These are phyloP conservation scores for Davidsoniella australis DNA, from an alignment of 2,329 filamentous ascomycete species.

Conservation along the genomic window DNA sequence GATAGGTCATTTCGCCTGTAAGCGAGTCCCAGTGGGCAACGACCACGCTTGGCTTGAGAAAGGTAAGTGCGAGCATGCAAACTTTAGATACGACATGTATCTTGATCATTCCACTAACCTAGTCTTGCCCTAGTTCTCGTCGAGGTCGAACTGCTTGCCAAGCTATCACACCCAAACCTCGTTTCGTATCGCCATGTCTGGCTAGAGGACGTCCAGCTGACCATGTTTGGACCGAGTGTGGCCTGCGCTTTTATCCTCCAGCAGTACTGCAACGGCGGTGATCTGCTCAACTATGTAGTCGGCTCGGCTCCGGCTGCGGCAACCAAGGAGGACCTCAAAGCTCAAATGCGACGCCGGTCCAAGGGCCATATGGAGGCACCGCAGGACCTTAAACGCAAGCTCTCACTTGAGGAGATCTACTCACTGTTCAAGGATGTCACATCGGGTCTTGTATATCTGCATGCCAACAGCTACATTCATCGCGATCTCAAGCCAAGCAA, in stretches of 20 bases:
- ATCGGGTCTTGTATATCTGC: slow-evolving; percentile 75
- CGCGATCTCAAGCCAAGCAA: slow-evolving; percentile 93
- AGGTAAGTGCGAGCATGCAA: slow-evolving; percentile 18
- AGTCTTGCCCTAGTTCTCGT: slow-evolving; percentile 39
- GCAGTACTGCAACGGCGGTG: slow-evolving; percentile 90
- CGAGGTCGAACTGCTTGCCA: slow-evolving; percentile 83
- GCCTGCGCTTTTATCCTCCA: slow-evolving; percentile 94
- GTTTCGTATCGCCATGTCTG: slow-evolving; percentile 96
- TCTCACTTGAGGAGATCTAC: slow-evolving; percentile 81
- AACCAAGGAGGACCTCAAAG: slow-evolving; percentile 76
- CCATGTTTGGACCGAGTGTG: slow-evolving; percentile 74
- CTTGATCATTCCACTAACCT: not conserved
- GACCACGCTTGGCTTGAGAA: slow-evolving; percentile 94
- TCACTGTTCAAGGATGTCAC: slow-evolving; percentile 94
- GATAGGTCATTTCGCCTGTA: slow-evolving; percentile 71
- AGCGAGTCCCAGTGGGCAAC: slow-evolving; percentile 86
- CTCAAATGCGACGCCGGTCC: slow-evolving; percentile 66
- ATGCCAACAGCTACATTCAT: slow-evolving; percentile 85
- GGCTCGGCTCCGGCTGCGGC: slow-evolving; percentile 43
- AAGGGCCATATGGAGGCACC: slow-evolving; percentile 55
- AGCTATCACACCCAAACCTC: slow-evolving; percentile 82
- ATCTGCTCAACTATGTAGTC: slow-evolving; percentile 76
- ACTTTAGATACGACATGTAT: not conserved
- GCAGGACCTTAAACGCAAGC: slow-evolving; percentile 28
- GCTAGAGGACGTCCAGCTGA: slow-evolving; percentile 78